phyloP scores from a whole-genome alignment of 2,329 filamentous ascomycete genomes.

The Colletotrichum ledebouriae region DNA sequence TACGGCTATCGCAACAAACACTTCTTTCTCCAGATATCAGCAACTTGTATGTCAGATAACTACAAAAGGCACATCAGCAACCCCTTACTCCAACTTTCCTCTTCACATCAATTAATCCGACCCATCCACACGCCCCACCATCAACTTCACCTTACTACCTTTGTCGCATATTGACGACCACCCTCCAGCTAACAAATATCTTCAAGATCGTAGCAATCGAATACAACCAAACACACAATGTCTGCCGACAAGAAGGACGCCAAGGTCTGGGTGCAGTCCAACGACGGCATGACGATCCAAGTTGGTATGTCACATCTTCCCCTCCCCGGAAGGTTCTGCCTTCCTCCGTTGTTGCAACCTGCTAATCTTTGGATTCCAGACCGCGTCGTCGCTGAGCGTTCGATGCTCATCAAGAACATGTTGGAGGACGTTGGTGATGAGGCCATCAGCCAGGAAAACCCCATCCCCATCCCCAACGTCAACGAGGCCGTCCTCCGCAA shows the following conservation, averaged over 20 bases:
- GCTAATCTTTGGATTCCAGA: conserved; percentile 63
- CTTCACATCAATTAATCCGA: neutral
- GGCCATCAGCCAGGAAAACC: conserved; percentile 66
- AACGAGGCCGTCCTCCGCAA: conserved; percentile 95
- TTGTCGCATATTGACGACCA: neutral
- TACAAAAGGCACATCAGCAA: too few relatives aligned
- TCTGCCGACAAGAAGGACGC: conserved; percentile 50
- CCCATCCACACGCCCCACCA: neutral
- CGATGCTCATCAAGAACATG: conserved; percentile 98
- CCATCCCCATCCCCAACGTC: conserved; percentile 92
- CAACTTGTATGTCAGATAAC: too few relatives aligned
- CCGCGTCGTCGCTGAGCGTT: conserved; percentile 88
- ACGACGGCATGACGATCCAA: conserved; percentile 62
- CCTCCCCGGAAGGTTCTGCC: neutral
- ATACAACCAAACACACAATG: conserved; percentile 50
- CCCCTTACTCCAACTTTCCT: neutral
- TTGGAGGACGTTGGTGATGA: conserved; percentile 89
- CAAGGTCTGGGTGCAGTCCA: conserved; percentile 65
- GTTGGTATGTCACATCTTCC: conserved; percentile 50
- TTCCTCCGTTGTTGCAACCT: neutral
- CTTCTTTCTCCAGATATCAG: neutral
- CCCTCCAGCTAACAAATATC: conserved; percentile 4
- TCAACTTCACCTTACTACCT: neutral
- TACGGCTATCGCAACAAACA: neutral
- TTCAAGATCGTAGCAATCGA: neutral